Percentiles rank a stretch among this genome's conserved stretches.
Evolutionary conservation across 78 protist species (phyloP).

Genomic region (Dictyostelium capitatum): DNA sequence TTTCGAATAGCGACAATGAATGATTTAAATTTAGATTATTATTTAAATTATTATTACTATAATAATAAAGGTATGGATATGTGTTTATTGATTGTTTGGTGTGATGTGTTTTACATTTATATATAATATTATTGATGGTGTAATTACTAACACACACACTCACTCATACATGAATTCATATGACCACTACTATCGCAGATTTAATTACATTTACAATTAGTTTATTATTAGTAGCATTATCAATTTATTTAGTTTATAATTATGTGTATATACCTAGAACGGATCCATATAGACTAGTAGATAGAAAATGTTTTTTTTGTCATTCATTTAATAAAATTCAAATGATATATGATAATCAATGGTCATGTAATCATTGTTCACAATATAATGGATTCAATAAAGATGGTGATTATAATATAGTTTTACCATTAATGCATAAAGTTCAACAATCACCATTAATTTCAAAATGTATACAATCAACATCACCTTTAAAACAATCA

Average conservation of each 20-base stretch:
- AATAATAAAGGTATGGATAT: neutral
- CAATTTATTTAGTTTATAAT: neutral
- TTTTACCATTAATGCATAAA: constrained; percentile 20
- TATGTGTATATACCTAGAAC: neutral
- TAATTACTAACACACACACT: no score
- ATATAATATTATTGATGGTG: no score
- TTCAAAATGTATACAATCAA: neutral
- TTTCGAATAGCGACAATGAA: no score
- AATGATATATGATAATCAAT: constrained; percentile 5
- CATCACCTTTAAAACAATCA: neutral
- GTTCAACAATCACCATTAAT: neutral
- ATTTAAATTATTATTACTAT: neutral
- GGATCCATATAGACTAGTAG: constrained; percentile 32
- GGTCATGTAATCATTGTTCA: constrained; percentile 16
- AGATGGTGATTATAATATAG: constrained; percentile 26
- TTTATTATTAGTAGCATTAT: neutral
- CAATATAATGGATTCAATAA: constrained; percentile 49
- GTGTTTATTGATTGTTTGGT: no score
- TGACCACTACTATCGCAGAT: neutral
- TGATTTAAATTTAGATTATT: neutral
- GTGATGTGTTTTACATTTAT: no score
- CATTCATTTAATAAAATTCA: constrained; percentile 6
- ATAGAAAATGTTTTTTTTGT: constrained; percentile 38
- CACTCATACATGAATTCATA: no score
- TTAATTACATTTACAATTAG: neutral